phyloP scores from a whole-genome alignment of 2,329 filamentous ascomycete genomes.

The Rhexocercosporidium sp. region DNA sequence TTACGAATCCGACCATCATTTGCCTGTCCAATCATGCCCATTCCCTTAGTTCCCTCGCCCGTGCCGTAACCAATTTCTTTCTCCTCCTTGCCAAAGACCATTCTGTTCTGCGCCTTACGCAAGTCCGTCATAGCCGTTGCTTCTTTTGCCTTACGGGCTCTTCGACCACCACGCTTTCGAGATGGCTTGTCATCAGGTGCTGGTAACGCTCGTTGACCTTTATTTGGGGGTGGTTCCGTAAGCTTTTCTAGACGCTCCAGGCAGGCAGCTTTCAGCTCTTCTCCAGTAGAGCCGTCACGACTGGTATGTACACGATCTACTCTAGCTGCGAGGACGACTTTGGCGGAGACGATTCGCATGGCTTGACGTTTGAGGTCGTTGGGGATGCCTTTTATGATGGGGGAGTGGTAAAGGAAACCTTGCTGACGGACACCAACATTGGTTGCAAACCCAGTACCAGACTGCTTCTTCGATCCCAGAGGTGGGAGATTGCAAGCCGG shows the following conservation, averaged over 20 bases:
- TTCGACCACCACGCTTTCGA: slow-evolving; percentile 86
- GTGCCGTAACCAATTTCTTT: slow-evolving; percentile 89
- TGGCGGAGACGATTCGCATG: slow-evolving; percentile 92
- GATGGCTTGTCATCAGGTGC: slow-evolving; percentile 95
- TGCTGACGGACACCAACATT: slow-evolving; percentile 91
- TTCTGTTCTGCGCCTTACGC: slow-evolving; percentile 92
- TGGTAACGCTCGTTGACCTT: slow-evolving; percentile 83
- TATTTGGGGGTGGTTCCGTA: slow-evolving; percentile 88
- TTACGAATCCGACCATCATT: slow-evolving; percentile 89
- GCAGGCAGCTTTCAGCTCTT: slow-evolving; percentile 81
- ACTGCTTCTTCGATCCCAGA: slow-evolving; percentile 87
- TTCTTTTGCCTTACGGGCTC: slow-evolving; percentile 94
- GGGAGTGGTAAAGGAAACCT: slow-evolving; percentile 91
- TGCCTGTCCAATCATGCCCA: slow-evolving; percentile 93
- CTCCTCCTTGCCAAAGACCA: slow-evolving; percentile 96
- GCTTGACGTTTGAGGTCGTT: slow-evolving; percentile 90
- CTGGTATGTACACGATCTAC: slow-evolving; percentile 86
- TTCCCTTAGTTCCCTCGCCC: slow-evolving; percentile 81
- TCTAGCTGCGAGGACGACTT: slow-evolving; percentile 90
- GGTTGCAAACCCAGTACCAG: slow-evolving; percentile 81
- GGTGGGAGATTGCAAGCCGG: slow-evolving; percentile 92
- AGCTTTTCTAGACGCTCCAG: slow-evolving; percentile 89
- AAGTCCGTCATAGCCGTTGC: slow-evolving; percentile 96
- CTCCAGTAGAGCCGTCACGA: slow-evolving; percentile 81
- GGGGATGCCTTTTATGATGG: slow-evolving; percentile 84